phyloP scores from a whole-genome alignment of 371 early-diverging fungal species.

The Fennellomyces sp. region DNA sequence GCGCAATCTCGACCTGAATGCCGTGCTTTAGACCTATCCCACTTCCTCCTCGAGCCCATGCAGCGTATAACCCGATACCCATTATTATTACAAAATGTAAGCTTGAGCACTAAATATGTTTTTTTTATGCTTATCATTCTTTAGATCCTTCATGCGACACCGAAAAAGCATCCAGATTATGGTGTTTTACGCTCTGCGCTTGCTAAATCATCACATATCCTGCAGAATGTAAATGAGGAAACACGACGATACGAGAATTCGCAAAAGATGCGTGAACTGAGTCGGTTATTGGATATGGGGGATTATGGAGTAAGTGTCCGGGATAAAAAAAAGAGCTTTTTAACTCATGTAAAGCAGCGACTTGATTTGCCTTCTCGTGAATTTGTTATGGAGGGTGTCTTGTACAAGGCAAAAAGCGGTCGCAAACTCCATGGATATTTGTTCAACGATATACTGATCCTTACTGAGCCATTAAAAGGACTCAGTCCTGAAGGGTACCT shows the following conservation, averaged over 20 bases:
- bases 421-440: constrained; percentile 83
- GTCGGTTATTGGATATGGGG: constrained; percentile 69
- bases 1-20: constrained; percentile 72
- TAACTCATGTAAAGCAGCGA: constrained; percentile 25
- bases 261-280: constrained; percentile 73
- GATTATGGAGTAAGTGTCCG: constrained; percentile 60
- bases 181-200: constrained; percentile 72
- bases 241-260: constrained; percentile 76
- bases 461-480: constrained; percentile 55
- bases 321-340: not conserved
- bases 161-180: constrained; percentile 79
- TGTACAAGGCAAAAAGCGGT: constrained; percentile 84
- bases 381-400: constrained; percentile 81
- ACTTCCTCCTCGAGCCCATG: constrained; percentile 89
- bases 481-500: constrained; percentile 45
- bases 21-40: constrained; percentile 80
- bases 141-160: constrained; percentile 85
- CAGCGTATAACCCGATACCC: constrained; percentile 95
- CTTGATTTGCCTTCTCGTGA: constrained; percentile 68
- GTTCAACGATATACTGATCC: constrained; percentile 86
- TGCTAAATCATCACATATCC: constrained; percentile 65
- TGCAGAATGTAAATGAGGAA: constrained; percentile 80
- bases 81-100: constrained; percentile 80
- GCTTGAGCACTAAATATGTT: not conserved
- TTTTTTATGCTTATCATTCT: not conserved